Evolutionary conservation across 768 basidiomycete species (phyloP).

Genomic region (Lyophyllum decastes): DNA sequence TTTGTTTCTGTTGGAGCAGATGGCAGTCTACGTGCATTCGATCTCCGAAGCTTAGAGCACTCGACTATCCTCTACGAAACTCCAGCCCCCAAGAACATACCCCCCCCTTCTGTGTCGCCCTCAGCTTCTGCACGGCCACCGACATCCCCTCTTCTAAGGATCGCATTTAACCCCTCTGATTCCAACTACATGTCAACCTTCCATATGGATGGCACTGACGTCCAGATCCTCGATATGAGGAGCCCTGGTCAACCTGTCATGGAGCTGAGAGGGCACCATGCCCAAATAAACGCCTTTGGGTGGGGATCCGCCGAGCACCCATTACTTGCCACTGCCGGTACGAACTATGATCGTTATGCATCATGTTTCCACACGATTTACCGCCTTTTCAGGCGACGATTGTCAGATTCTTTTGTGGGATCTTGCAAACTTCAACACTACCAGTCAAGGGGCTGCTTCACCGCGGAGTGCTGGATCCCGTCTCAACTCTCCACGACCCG

Average conservation of each 20-base stretch:
- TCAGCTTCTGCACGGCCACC: constrained; percentile 66
- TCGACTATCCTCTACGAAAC: constrained; percentile 98
- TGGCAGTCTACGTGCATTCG: constrained; percentile 94
- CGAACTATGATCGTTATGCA: constrained; percentile 21
- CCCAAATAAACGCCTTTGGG: constrained; percentile 81
- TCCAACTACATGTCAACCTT: constrained; percentile 98
- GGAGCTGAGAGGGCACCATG: constrained; percentile 83
- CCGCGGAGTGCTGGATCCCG: constrained; percentile 73
- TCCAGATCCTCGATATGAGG: constrained; percentile 96
- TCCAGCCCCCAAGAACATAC: constrained; percentile 72
- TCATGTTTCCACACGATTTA: constrained; percentile 1
- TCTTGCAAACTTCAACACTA: constrained; percentile 53
- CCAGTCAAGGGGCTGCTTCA: constrained; percentile 63
- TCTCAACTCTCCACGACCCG: constrained; percentile 79
- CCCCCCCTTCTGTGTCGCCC: constrained; percentile 57
- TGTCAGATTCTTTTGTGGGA: constrained; percentile 96
- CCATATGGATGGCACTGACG: constrained; percentile 87
- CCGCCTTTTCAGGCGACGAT: constrained; percentile 70
- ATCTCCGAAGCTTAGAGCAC: constrained; percentile 94
- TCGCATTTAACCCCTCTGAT: constrained; percentile 89
- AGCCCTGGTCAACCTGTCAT: constrained; percentile 94
- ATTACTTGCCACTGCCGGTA: constrained; percentile 86
- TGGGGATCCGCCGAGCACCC: constrained; percentile 89
- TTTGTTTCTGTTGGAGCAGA: constrained; percentile 99
- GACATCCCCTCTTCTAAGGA: constrained; percentile 80